These are phyloP conservation scores for Silene uniflora DNA, from an alignment of 148 eudicot species.

Conservation along the genomic window DNA sequence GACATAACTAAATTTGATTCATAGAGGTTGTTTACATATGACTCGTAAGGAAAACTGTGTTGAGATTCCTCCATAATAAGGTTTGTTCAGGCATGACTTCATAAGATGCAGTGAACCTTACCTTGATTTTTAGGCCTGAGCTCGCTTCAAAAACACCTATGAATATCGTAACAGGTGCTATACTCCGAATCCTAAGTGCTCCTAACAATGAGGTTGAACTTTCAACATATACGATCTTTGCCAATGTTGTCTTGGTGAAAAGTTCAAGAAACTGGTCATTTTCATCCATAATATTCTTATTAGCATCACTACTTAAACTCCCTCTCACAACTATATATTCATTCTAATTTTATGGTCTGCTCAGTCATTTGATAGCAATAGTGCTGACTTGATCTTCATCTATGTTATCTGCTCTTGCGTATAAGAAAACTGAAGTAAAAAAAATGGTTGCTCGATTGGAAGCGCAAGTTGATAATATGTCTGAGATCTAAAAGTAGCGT, in stretches of 20 bases:
- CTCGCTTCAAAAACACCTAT: constrained; percentile 92
- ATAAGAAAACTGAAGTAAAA: no score
- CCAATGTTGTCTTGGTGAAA: constrained; percentile 54
- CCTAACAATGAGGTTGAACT: constrained; percentile 73
- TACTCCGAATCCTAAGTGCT: constrained; percentile 83
- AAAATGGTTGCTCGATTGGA: no score
- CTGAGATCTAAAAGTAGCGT: no score
- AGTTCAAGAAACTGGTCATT: constrained; percentile 64
- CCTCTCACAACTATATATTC: constrained; percentile 67
- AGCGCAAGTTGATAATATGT: no score
- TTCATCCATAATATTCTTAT: constrained; percentile 56
- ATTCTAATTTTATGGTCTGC: constrained; percentile 85
- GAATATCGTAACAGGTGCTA: constrained; percentile 82
- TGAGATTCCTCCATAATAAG: neutral
- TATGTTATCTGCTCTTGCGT: no score
- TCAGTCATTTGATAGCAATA: constrained; percentile 75
- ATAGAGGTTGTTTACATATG: no score
- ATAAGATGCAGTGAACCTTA: constrained; percentile 24
- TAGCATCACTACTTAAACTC: constrained; percentile 34
- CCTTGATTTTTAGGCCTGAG: constrained; percentile 77
- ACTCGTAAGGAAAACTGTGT: no score
- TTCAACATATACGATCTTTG: constrained; percentile 71
- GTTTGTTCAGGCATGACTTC: neutral
- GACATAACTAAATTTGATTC: no score
- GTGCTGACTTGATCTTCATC: constrained; percentile 86